Evolutionary conservation across 345 rosid genomes (phyloP).

Genomic region (Dipteronia dyeriana): DNA sequence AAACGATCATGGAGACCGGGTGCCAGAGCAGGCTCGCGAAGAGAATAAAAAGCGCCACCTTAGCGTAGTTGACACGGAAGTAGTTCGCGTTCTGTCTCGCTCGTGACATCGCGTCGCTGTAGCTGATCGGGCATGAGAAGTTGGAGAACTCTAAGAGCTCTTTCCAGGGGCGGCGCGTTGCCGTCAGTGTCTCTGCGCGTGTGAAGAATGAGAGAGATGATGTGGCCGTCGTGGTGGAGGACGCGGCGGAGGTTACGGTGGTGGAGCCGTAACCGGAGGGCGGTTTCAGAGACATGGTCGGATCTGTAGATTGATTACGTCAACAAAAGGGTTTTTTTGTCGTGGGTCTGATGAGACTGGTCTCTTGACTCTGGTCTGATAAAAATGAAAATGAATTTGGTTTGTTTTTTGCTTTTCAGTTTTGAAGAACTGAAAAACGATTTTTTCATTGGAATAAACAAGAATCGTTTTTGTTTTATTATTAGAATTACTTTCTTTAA

Average conservation of each 20-base stretch:
- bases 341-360: neutral
- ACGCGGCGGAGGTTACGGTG: conserved; percentile 26
- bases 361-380: neutral
- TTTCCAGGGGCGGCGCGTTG: conserved; percentile 82
- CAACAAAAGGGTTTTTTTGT: neutral
- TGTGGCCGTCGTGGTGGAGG: conserved; percentile 15
- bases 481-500: neutral
- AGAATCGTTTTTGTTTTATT: neutral
- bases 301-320: conserved; percentile 1
- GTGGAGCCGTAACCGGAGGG: conserved; percentile 42
- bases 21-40: conserved; percentile 81
- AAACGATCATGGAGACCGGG: conserved; percentile 73
- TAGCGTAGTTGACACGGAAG: conserved; percentile 78
- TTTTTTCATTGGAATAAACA: neutral
- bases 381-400: neutral
- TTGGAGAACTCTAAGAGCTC: conserved; percentile 51
- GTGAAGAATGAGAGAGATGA: conserved; percentile 40
- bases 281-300: conserved; percentile 27
- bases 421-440: neutral
- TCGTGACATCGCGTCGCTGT: conserved; percentile 57
- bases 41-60: conserved; percentile 52
- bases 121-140: conserved; percentile 57
- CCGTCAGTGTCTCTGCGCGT: conserved; percentile 50
- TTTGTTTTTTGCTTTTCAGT: neutral
- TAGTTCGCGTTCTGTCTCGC: conserved; percentile 51